Evolutionary conservation across 176 grass and related monocot genomes (phyloP), one percentile per base, ranked within the genome.

Genomic region (Rhynchospora tenuis): DNA sequence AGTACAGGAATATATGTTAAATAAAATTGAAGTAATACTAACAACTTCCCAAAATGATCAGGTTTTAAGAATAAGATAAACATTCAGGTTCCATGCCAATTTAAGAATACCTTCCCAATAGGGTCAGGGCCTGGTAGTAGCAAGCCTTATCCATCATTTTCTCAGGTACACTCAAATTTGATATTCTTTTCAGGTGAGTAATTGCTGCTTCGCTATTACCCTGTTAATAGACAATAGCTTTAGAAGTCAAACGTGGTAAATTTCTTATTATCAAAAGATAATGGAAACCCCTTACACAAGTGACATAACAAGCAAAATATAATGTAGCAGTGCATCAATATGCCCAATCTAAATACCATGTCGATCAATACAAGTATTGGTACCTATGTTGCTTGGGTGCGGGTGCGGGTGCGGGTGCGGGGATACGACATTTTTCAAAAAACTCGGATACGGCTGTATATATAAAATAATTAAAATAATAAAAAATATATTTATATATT

Each of bases 111-210:
- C 95, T 91, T 84, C 83, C 95, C 76, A 98, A 87, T 72, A 46
- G 3, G 81, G 88, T 74, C 27, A 98, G 23, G 56, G 90, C 90
- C 42, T 24, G 10, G 74, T 88, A 91, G 81, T 98, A 98, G 61
- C 89, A 92, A 15, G 44, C 20, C 77, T 94, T 94, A 81, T 86
- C 90, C 47, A 88, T 86, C 16, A 55, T 3, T 69, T 75, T 73
- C 42, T 98, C 90, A 10, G 95, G 95, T 82, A 94, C 95, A 78
- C 88, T 94, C 46, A 98, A 80, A 66, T 93, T 86, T 33, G 87
- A 79, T 90, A 98, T 26, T 70, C 90, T 94, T 83, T 81, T 85
- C 86, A 98, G 87, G 81, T 90, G 85, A 66, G 88, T 83, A 80
- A 93, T 94, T 17, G 88, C 95, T 55, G 52, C 67, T 80, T 46